phyloP scores from a whole-genome alignment of 2,329 filamentous ascomycete species.

The Penicillium sp. region DNA sequence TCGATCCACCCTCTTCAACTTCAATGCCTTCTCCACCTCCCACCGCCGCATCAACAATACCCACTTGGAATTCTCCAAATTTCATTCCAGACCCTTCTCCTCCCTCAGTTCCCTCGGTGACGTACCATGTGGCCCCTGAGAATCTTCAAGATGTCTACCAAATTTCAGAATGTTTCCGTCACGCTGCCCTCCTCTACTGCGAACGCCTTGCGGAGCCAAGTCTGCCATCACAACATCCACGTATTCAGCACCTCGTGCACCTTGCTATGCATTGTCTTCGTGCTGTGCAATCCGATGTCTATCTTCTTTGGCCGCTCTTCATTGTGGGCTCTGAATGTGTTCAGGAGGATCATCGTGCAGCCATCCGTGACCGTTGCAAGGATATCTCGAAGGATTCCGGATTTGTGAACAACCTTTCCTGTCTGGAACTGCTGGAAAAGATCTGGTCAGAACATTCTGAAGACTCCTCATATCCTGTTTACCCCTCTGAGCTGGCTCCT shows the following conservation, averaged over 20 bases:
- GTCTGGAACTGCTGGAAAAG: conserved; percentile 79
- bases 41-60: conserved; percentile 16
- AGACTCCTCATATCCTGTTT: conserved; percentile 22
- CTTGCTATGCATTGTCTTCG: conserved; percentile 82
- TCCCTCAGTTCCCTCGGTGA: conserved; percentile 24
- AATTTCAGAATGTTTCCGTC: conserved; percentile 87
- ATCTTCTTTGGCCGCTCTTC: conserved; percentile 90
- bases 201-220: conserved; percentile 80
- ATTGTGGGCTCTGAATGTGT: conserved; percentile 88
- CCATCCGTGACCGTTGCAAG: conserved; percentile 76
- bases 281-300: conserved; percentile 79
- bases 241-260: conserved; percentile 80
- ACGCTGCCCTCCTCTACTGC: conserved; percentile 84
- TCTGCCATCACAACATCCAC: conserved; percentile 69
- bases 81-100: conserved; percentile 32
- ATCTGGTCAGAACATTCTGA: conserved; percentile 63
- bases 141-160: conserved; percentile 75
- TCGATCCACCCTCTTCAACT: conserved; percentile 48
- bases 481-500: conserved; percentile 18
- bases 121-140: conserved; percentile 48
- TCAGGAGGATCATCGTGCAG: conserved; percentile 72
- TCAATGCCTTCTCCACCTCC: conserved; percentile 20
- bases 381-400: conserved; percentile 87
- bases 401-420: conserved; percentile 90
- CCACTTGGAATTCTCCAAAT: conserved; percentile 15